A percentile compares a stretch with the other conserved stretches of the same genome.
phyloP scores from a whole-genome alignment of 2,329 filamentous ascomycete species.

The Aureobasidium sp. region DNA sequence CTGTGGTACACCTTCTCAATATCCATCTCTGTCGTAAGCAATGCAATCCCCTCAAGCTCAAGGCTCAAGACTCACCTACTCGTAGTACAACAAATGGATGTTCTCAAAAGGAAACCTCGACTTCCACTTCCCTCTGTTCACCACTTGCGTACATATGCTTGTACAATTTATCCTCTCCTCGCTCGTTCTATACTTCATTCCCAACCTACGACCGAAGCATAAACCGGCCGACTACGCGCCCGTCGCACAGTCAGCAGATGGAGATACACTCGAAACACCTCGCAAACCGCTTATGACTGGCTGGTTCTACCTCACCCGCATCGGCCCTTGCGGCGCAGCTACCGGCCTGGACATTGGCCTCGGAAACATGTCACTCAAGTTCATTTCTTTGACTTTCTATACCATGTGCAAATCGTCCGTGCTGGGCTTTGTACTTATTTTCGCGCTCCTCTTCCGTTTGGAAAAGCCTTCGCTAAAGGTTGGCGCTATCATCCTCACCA shows the following conservation, averaged over 20 bases:
- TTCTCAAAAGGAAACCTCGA: conserved; percentile 78
- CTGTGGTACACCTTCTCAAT: conserved; percentile 89
- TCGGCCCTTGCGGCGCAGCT: conserved; percentile 84
- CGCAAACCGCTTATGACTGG: conserved; percentile 68
- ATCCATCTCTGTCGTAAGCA: conserved; percentile 77
- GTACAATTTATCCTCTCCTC: conserved; percentile 81
- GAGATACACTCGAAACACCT: conserved; percentile 22
- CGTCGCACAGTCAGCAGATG: conserved; percentile 15
- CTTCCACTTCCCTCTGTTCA: conserved; percentile 92
- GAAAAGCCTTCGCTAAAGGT: conserved; percentile 82
- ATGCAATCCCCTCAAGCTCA: not conserved
- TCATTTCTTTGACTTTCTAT: conserved; percentile 94
- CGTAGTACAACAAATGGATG: conserved; percentile 99
- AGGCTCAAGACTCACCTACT: not conserved
- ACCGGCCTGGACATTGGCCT: conserved; percentile 94
- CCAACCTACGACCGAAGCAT: conserved; percentile 56
- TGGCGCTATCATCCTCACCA: conserved; percentile 77
- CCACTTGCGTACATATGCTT: conserved; percentile 89
- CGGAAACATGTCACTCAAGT: conserved; percentile 91
- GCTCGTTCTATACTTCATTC: conserved; percentile 72
- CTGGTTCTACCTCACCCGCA: conserved; percentile 84
- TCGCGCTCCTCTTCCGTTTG: conserved; percentile 88
- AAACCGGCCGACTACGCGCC: conserved; percentile 17
- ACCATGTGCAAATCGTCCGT: conserved; percentile 99
- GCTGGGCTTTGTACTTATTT: conserved; percentile 87